These are phyloP conservation scores for Rhizomucor miehei DNA, from an alignment of 371 early-diverging fungal genomes.

Conservation along the genomic window DNA sequence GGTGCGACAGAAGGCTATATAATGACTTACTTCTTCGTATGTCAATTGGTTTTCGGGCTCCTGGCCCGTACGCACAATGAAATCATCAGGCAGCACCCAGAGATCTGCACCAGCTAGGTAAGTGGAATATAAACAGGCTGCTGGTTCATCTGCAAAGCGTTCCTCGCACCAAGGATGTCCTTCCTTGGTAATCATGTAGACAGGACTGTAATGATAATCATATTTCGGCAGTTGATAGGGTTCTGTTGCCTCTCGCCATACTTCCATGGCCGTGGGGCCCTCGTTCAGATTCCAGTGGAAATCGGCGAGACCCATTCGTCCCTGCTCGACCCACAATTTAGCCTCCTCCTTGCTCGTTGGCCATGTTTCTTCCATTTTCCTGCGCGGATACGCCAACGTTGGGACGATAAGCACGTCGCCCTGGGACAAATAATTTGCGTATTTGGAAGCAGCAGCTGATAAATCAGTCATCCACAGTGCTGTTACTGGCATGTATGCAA, in stretches of 20 bases:
- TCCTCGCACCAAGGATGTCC: slow-evolving; percentile 48
- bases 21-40: slow-evolving; percentile 17
- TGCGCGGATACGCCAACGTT: slow-evolving; percentile 30
- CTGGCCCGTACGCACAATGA: slow-evolving; percentile 28
- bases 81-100: slow-evolving; percentile 37
- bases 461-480: slow-evolving; percentile 24
- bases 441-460: slow-evolving; percentile 10
- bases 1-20: not conserved
- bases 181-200: slow-evolving; percentile 24
- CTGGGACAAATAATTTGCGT: slow-evolving; percentile 12
- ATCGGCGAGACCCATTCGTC: slow-evolving; percentile 30
- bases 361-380: slow-evolving; percentile 13
- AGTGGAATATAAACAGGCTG: slow-evolving; percentile 34
- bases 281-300: slow-evolving; percentile 29
- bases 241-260: slow-evolving; percentile 31
- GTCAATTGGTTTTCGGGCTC: slow-evolving; percentile 24
- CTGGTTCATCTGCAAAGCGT: slow-evolving; percentile 36
- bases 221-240: slow-evolving; percentile 35
- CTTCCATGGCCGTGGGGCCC: slow-evolving; percentile 31
- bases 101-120: slow-evolving; percentile 37
- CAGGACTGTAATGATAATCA: slow-evolving; percentile 36
- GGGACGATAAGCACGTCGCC: slow-evolving; percentile 39
- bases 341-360: slow-evolving; percentile 26
- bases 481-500: slow-evolving; percentile 38
- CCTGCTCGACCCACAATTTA: slow-evolving; percentile 26